phyloP scores from a whole-genome alignment of 2,329 filamentous ascomycete species.

The Orbilia brochopaga region DNA sequence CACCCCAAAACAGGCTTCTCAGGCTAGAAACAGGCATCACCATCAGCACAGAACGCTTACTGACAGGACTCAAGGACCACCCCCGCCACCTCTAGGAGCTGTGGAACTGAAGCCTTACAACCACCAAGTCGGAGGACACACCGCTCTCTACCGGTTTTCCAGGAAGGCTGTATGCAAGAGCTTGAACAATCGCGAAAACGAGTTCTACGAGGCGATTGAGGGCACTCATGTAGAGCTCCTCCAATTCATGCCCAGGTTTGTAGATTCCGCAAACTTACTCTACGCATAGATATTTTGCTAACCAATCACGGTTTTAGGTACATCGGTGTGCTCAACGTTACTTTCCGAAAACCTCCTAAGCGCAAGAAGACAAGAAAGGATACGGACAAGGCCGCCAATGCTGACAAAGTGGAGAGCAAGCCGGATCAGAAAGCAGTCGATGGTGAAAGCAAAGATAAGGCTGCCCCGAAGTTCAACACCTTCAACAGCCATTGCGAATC shows the following conservation, averaged over 20 bases:
- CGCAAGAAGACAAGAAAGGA: constrained; percentile 58
- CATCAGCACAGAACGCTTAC: constrained; percentile 52
- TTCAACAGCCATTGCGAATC: constrained; percentile 44
- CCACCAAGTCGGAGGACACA: constrained; percentile 96
- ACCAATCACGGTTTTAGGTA: constrained; percentile 66
- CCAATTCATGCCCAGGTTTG: constrained; percentile 82
- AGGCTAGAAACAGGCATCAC: constrained; percentile 54
- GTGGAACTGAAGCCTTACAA: constrained; percentile 97
- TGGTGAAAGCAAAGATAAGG: constrained; percentile 44
- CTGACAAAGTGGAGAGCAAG: constrained; percentile 53
- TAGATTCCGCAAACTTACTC: constrained; percentile 52
- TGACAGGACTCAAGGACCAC: constrained; percentile 33
- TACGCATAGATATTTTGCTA: constrained; percentile 35
- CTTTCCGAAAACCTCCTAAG: constrained; percentile 69
- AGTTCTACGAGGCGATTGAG: constrained; percentile 97
- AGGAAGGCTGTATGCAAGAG: constrained; percentile 96
- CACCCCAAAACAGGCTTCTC: constrained; percentile 53
- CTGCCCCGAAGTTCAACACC: constrained; percentile 35
- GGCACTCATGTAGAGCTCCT: constrained; percentile 86
- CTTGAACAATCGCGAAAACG: constrained; percentile 95
- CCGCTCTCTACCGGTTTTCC: constrained; percentile 94
- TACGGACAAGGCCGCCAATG: constrained; percentile 55
- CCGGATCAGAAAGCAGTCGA: constrained; percentile 54
- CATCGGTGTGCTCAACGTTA: constrained; percentile 88
- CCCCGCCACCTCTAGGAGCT: constrained; percentile 72